phyloP scores from a whole-genome alignment of 2,329 filamentous ascomycete species.

The Uncinocarpus reesii region DNA sequence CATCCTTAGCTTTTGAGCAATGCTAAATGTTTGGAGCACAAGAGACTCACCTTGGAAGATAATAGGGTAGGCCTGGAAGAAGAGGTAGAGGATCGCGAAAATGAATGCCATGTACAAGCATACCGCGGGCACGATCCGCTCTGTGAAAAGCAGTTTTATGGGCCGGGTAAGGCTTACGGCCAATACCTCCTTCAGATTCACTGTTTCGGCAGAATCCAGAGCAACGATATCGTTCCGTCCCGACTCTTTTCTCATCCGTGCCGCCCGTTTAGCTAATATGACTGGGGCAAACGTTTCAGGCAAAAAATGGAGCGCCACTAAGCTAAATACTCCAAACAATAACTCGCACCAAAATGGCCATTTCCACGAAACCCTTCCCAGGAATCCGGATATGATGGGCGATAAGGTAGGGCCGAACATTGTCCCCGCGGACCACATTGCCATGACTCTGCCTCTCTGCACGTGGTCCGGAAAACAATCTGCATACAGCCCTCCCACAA shows the following conservation, averaged over 20 bases:
- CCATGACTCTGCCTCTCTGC: conserved; percentile 32
- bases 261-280: conserved; percentile 46
- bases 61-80: conserved; percentile 14
- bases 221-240: conserved; percentile 8
- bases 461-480: conserved; percentile 39
- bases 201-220: background rate
- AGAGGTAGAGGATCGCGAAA: conserved; percentile 16
- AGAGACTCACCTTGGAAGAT: conserved; percentile 6
- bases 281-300: conserved; percentile 54
- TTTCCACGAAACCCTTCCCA: conserved; percentile 20
- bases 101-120: conserved; percentile 20
- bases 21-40: background rate
- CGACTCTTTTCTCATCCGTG: conserved; percentile 9
- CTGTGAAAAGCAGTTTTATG: conserved; percentile 18
- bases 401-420: conserved; percentile 34
- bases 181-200: conserved; percentile 9
- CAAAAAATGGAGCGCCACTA: conserved; percentile 47
- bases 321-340: conserved; percentile 52
- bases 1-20: background rate
- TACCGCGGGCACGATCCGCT: conserved; percentile 19
- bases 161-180: conserved; percentile 19
- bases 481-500: conserved; percentile 38
- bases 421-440: conserved; percentile 28
- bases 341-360: conserved; percentile 52
- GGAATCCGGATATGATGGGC: conserved; percentile 38